A percentile compares a stretch with the other conserved stretches of the same genome.
Evolutionary conservation across 1,284 basidiomycete genomes (phyloP).

Genomic region (Serendipita sp.): DNA sequence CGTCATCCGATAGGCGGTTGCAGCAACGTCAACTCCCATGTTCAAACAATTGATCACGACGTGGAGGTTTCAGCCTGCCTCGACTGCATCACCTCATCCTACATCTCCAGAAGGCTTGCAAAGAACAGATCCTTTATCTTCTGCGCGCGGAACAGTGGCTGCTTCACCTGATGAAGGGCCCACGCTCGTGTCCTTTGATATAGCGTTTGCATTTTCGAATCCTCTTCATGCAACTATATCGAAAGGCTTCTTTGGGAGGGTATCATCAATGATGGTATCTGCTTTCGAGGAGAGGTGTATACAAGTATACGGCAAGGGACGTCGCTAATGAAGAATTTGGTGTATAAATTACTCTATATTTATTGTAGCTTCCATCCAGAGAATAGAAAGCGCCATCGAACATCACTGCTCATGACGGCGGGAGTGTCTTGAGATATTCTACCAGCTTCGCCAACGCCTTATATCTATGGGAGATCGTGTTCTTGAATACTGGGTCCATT

Average conservation of each 20-base stretch:
- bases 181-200: conserved; percentile 66
- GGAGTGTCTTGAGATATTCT: conserved; percentile 34
- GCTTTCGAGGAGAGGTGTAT: conserved; percentile 80
- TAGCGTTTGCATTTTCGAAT: conserved; percentile 78
- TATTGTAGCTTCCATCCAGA: neutral
- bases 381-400: neutral
- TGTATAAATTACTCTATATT: neutral
- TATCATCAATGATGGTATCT: conserved; percentile 78
- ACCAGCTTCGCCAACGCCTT: conserved; percentile 75
- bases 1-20: conserved; percentile 40
- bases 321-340: neutral
- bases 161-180: conserved; percentile 23
- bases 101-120: conserved; percentile 15
- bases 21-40: conserved; percentile 66
- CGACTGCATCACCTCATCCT: conserved; percentile 29
- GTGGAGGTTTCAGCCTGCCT: conserved; percentile 61
- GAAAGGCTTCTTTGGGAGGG: conserved; percentile 70
- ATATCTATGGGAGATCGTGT: conserved; percentile 79
- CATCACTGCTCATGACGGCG: neutral
- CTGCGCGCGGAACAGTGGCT: conserved; percentile 11
- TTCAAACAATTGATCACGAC: conserved; percentile 76
- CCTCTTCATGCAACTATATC: conserved; percentile 75
- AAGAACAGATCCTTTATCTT: conserved; percentile 11
- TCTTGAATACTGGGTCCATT: conserved; percentile 77
- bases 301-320: conserved; percentile 44